These are phyloP conservation scores for Ophiostoma novo-ulmi DNA, from an alignment of 2,329 filamentous ascomycete species.

Conservation along the genomic window DNA sequence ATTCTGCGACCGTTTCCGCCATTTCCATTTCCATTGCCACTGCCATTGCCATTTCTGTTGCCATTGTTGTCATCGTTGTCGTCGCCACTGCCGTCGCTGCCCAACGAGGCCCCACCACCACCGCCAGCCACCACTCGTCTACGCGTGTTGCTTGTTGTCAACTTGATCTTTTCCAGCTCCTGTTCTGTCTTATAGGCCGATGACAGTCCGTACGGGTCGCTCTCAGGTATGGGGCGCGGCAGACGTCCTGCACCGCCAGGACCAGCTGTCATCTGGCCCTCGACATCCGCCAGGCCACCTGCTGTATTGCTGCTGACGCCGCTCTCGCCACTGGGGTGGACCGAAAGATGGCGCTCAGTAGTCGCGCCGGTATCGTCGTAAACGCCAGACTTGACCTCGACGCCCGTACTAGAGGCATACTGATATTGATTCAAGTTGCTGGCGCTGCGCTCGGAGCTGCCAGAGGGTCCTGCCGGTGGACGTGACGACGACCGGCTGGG, in stretches of 20 bases:
- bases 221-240: slow-evolving; percentile 57
- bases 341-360: slow-evolving; percentile 40
- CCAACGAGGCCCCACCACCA: background rate
- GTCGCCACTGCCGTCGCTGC: slow-evolving; percentile 2
- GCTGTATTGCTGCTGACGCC: slow-evolving; percentile 14
- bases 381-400: slow-evolving; percentile 37
- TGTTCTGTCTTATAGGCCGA: slow-evolving; percentile 69
- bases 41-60: background rate
- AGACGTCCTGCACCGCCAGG: slow-evolving; percentile 38
- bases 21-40: background rate
- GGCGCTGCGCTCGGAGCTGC: slow-evolving; percentile 22
- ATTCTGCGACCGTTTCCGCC: background rate
- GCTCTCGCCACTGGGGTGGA: slow-evolving; percentile 16
- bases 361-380: slow-evolving; percentile 39
- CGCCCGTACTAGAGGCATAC: slow-evolving; percentile 43
- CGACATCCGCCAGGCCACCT: slow-evolving; percentile 40
- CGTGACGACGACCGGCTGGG: slow-evolving; percentile 31
- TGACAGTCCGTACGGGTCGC: slow-evolving; percentile 77
- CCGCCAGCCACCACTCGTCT: slow-evolving; percentile 43
- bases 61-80: background rate
- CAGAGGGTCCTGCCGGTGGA: slow-evolving; percentile 26
- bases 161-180: slow-evolving; percentile 71
- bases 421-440: slow-evolving; percentile 27
- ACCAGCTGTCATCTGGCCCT: slow-evolving; percentile 42
- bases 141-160: slow-evolving; percentile 53